phyloP scores from a whole-genome alignment of 305 asterid genomes.

The Fraxinus sp. region DNA sequence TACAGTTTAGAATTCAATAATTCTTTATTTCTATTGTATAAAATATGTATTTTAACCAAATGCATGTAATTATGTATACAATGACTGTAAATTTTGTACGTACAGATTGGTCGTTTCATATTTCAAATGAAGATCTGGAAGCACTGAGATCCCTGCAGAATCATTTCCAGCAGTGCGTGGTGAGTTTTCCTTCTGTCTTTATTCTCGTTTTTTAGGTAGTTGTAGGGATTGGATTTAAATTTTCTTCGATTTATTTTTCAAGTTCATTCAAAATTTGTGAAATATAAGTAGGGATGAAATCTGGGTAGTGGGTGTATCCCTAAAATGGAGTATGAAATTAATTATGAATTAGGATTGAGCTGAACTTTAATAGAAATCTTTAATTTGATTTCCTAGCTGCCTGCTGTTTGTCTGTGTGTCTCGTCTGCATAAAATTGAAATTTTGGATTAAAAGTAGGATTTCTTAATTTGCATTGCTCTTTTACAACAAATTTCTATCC shows the following conservation, averaged over 20 bases:
- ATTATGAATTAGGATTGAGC: not conserved
- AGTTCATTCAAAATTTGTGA: not conserved
- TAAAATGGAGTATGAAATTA: not conserved
- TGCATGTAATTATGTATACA: constrained; percentile 7
- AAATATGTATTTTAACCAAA: not conserved
- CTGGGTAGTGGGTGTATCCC: not conserved
- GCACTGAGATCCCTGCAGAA: constrained; percentile 59
- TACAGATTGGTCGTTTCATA: constrained; percentile 48
- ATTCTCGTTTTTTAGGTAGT: not conserved
- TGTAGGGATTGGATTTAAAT: not conserved
- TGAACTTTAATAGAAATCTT: not conserved
- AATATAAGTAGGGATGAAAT: not conserved
- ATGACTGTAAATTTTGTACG: not conserved
- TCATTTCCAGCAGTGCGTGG: constrained; percentile 82
- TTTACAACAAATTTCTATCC: not conserved
- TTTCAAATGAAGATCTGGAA: constrained; percentile 59
- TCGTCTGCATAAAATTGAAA: not conserved
- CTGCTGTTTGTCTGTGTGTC: not conserved
- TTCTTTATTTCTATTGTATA: not conserved
- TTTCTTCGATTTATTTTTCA: not conserved
- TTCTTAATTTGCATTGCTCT: not conserved
- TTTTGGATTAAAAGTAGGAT: not conserved
- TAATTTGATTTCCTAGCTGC: not conserved
- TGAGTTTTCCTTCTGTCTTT: constrained; percentile 34
- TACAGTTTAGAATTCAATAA: constrained; percentile 13